Base-by-base conservation (phyloP, 2,329 filamentous ascomycete genomes). In the Hypoxylon sp. region DNA sequence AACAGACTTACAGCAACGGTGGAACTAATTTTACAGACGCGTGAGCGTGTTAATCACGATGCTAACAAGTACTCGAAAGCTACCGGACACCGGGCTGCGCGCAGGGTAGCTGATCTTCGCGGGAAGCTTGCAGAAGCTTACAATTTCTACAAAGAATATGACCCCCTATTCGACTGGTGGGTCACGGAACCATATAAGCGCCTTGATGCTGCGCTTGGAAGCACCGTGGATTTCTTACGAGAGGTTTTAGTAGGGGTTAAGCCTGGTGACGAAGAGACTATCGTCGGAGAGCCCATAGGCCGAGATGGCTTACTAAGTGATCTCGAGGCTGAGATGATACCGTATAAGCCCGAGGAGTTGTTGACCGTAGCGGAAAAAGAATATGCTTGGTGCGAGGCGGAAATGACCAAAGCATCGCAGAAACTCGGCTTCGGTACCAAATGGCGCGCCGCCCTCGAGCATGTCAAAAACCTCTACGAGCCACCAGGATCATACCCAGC, bases 111-210 rank as follows among this genome's bases (percentile, higher is more conserved):
- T 4, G 72, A 80, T 24, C 71, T 88, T 4, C 73, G 75, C 0
- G 52, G 32, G 0, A 78, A 80, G 50, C 72, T 88, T 0, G 65
- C 74, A 1, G 84, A 87, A 65, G 81, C 80, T 69, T 81, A 78
- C 56, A 61, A 50, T 0, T 88, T 87, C 68, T 87, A 85, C 70
- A 75, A 77, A 28, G 81, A 80, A 2, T 88, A 87, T 66, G 83
- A 88, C 64, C 85, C 86, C 0, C 58, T 79, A 13, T 87, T 87
- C 56, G 81, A 84, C 43, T 88, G 84, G 83, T 88, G 86, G 86
- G 79, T 81, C 0, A 72, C 76, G 0, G 71, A 76, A 5, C 83
- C 84, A 0, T 84, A 81, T 66, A 68, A 73, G 2, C 70, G 75
- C 1, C 74, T 84, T 2, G 72, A 80, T 22, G 62, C 66, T 1